A percentile compares a stretch with the other conserved stretches of the same genome.
Conservation (phyloP, 768 basidiomycete genomes). For the Pisolithus marmoratus region DNA sequence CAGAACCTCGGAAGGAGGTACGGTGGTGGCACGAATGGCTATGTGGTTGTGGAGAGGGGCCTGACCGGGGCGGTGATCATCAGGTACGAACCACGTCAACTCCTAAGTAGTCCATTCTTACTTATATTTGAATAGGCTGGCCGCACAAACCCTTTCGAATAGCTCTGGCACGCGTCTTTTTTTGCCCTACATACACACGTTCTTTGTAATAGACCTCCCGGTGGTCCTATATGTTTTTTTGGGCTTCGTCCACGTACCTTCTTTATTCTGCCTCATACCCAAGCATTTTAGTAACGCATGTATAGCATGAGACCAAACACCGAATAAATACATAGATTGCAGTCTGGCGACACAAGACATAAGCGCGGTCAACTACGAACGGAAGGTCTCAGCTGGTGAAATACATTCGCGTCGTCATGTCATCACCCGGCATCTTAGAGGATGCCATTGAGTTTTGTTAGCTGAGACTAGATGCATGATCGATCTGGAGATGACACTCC, state of each 20-base stretch:
- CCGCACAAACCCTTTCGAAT: constrained; percentile 62
- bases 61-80: constrained; percentile 63
- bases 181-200: too few relatives aligned
- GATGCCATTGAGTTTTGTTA: too few relatives aligned
- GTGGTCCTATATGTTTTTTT: neutral
- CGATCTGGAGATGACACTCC: too few relatives aligned
- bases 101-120: neutral
- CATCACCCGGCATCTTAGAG: too few relatives aligned
- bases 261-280: constrained; percentile 13
- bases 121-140: constrained; percentile 45
- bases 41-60: constrained; percentile 74
- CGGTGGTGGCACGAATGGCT: constrained; percentile 87
- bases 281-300: neutral
- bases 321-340: constrained; percentile 5
- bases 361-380: too few relatives aligned
- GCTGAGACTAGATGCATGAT: too few relatives aligned
- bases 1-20: constrained; percentile 32
- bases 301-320: constrained; percentile 10
- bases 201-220: too few relatives aligned
- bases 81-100: constrained; percentile 44
- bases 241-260: constrained; percentile 16
- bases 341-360: too few relatives aligned
- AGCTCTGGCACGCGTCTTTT: neutral
- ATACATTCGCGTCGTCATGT: too few relatives aligned
- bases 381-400: too few relatives aligned